Evolutionary conservation across 2,329 filamentous ascomycete species (phyloP).

Genomic region (Ceratocystis papillata): DNA sequence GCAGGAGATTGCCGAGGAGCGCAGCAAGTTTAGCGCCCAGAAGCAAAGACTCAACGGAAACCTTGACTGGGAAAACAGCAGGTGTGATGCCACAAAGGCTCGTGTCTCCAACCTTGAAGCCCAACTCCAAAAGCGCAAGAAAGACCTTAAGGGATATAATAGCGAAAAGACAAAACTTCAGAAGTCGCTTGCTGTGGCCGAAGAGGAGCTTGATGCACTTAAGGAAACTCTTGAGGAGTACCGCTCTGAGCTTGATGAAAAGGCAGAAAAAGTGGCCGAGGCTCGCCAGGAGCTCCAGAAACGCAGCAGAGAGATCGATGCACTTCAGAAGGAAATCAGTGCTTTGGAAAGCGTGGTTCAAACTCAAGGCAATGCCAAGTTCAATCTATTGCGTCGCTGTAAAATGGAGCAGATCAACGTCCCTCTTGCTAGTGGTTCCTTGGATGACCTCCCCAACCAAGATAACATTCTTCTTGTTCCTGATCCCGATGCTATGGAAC

Average conservation of each 20-base stretch:
- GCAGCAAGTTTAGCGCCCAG: slow-evolving; percentile 76
- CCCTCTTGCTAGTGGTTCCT: slow-evolving; percentile 62
- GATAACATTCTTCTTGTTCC: slow-evolving; percentile 59
- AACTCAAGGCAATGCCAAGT: slow-evolving; percentile 72
- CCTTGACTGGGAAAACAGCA: slow-evolving; percentile 46
- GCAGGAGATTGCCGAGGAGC: slow-evolving; percentile 79
- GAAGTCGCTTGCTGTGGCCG: slow-evolving; percentile 58
- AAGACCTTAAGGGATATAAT: slow-evolving; percentile 59
- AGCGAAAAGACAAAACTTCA: slow-evolving; percentile 65
- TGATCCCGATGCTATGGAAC: slow-evolving; percentile 83
- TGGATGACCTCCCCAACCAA: slow-evolving; percentile 80
- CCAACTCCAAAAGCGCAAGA: slow-evolving; percentile 54
- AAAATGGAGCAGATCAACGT: slow-evolving; percentile 88
- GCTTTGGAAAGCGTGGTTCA: slow-evolving; percentile 76
- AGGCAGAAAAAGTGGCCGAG: slow-evolving; percentile 64
- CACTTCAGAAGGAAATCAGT: slow-evolving; percentile 58
- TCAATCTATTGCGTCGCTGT: slow-evolving; percentile 73
- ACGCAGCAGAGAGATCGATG: slow-evolving; percentile 72
- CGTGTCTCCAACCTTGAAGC: slow-evolving; percentile 60
- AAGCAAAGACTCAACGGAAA: slow-evolving; percentile 59
- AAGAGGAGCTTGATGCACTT: slow-evolving; percentile 66
- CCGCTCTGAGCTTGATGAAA: slow-evolving; percentile 55
- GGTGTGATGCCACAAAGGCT: slow-evolving; percentile 48
- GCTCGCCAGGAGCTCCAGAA: slow-evolving; percentile 72
- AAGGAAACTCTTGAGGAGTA: slow-evolving; percentile 60